Evolutionary conservation across 768 basidiomycete genomes (phyloP), one percentile per base, ranked within the genome.

Genomic region (Boletus pseudopeckii): DNA sequence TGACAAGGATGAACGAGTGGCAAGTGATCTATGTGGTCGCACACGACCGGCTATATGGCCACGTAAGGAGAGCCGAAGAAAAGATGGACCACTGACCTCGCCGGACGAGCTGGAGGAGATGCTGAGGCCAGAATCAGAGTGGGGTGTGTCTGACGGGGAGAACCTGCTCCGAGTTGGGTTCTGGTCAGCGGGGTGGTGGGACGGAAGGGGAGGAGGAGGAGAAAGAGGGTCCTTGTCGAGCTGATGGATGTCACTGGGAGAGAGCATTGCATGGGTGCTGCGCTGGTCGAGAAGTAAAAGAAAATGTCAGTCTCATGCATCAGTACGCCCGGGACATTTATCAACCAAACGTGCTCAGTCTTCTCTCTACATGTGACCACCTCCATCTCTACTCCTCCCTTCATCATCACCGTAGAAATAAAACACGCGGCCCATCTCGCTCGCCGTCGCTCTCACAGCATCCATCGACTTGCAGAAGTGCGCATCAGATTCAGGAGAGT

Each of bases 81-180:
- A n/a, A 44, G 18, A 45, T 14, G 34, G 22, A 22, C 5, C 5
- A 53, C 67, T 48, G 57, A 70, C 69, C 70, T 69, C 70, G 55
- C 63, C 43, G 28, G 69, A 71, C 0, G 69, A 70, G 49, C 51
- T 64, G 28, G 68, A 66, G 11, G 68, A 70, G 30, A 70, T 7
- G 46, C 69, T 71, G 47, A 60, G 52, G 13, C 68, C 68, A 5
- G 70, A 71, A 22, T 70, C 68, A 0, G 69, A 69, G 24, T 59
- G 57, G 2, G 69, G 64, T 0, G 66, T 64, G 33, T 57, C 47
- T 7, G 66, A 46, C 26, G 48, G 45, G 11, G 50, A 50, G 7
- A 45, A 44, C 47, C 14, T 14, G 11, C 24, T 3, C 36, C 24
- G 47, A 24, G 10, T 26, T 22, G 22, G 34, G 24, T 26, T 47